These are phyloP conservation scores for Thalia dealbata DNA, from an alignment of 176 grass and related monocot species.

Conservation along the genomic window DNA sequence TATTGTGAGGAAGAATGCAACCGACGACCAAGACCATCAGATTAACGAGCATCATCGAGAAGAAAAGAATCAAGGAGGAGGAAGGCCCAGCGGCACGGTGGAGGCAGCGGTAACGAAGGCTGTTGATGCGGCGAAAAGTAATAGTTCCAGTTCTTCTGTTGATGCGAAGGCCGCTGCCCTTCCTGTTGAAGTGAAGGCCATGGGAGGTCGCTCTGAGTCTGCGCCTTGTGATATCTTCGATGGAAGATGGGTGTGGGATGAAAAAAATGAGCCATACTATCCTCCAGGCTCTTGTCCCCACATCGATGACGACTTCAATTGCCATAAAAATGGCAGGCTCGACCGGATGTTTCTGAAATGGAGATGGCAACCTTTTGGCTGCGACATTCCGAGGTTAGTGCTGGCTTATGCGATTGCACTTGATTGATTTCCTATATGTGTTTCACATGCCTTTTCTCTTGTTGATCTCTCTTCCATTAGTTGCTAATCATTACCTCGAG, in stretches of 20 bases:
- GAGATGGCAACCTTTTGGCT: slow-evolving; percentile 75
- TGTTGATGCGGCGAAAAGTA: background rate
- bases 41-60: background rate
- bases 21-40: background rate
- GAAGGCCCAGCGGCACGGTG: background rate
- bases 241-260: slow-evolving; percentile 76
- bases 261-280: slow-evolving; percentile 33
- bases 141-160: background rate
- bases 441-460: background rate
- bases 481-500: background rate
- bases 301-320: slow-evolving; percentile 77
- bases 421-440: background rate
- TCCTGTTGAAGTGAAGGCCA: background rate
- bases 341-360: slow-evolving; percentile 60
- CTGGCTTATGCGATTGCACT: background rate
- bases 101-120: background rate
- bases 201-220: background rate
- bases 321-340: slow-evolving; percentile 69
- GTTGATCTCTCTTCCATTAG: background rate
- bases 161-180: background rate
- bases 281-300: slow-evolving; percentile 45
- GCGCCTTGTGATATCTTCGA: slow-evolving; percentile 49
- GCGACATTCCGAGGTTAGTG: slow-evolving; percentile 52
- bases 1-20: background rate
- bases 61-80: background rate